Evolutionary conservation across 352 stramenopile genomes (phyloP).

Genomic region (Pythium vanterpoolii): DNA sequence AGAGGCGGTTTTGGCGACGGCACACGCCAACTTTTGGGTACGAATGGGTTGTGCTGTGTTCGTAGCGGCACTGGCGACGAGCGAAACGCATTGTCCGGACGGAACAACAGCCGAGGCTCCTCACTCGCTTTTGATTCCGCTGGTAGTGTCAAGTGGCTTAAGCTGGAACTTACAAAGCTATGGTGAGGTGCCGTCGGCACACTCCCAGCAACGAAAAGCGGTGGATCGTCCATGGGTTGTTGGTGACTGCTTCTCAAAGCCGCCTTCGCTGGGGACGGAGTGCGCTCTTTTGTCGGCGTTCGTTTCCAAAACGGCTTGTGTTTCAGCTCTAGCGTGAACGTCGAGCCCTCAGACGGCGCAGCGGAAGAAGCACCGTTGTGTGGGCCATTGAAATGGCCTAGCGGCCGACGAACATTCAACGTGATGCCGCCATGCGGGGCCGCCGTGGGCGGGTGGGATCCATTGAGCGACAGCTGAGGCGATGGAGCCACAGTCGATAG

Average conservation of each 20-base stretch:
- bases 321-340: constrained; percentile 13
- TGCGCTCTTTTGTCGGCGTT: constrained; percentile 1
- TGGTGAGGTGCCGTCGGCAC: neutral
- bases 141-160: neutral
- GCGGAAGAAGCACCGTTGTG: neutral
- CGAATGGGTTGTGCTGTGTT: neutral
- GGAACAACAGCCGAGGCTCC: neutral
- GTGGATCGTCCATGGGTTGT: neutral
- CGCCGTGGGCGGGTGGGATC: neutral
- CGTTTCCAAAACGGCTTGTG: constrained; percentile 20
- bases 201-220: neutral
- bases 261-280: constrained; percentile 1
- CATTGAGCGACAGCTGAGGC: neutral
- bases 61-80: neutral
- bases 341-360: neutral
- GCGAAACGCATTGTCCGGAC: neutral
- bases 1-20: constrained; percentile 21
- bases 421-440: neutral
- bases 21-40: neutral
- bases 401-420: constrained; percentile 16
- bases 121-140: neutral
- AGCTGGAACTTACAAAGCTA: neutral
- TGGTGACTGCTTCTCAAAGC: neutral
- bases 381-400: constrained; percentile 4
- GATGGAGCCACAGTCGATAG: neutral